These are phyloP conservation scores for Sporothrix protearum DNA, from an alignment of 2,329 filamentous ascomycete species.

Conservation along the genomic window DNA sequence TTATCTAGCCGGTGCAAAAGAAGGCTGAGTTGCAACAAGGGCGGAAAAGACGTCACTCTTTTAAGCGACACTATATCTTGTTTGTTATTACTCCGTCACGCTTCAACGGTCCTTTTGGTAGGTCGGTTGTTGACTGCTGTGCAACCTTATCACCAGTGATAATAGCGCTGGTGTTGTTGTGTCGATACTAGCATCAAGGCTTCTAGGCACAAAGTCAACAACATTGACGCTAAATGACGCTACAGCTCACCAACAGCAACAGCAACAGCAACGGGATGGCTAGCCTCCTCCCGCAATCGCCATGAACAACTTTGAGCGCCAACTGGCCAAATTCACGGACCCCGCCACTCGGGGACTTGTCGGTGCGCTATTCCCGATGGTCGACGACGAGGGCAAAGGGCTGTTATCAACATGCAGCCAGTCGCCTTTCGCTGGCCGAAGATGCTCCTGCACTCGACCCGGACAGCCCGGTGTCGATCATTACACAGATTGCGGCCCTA, in stretches of 20 bases:
- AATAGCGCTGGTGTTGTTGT: neutral
- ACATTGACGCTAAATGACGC: neutral
- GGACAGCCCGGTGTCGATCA: neutral
- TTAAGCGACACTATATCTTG: neutral
- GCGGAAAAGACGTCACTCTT: conserved; percentile 4
- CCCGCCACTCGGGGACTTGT: neutral
- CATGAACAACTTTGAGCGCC: conserved; percentile 1
- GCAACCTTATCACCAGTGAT: neutral
- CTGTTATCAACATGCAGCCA: neutral
- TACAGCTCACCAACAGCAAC: neutral
- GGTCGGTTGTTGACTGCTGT: neutral
- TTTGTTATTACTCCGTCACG: neutral
- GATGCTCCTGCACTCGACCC: neutral
- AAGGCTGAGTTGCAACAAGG: neutral
- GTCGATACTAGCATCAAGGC: neutral
- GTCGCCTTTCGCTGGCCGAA: neutral
- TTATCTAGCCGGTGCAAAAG: neutral
- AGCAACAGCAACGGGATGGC: neutral
- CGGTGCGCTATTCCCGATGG: neutral
- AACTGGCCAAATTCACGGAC: neutral
- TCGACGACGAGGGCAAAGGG: neutral
- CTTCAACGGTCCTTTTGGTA: neutral
- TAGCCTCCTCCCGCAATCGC: neutral
- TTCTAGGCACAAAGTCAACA: neutral
- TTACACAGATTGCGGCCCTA: neutral